Base-by-base conservation (phyloP, 2,329 filamentous ascomycete species). In the Chaetomium sp. region DNA sequence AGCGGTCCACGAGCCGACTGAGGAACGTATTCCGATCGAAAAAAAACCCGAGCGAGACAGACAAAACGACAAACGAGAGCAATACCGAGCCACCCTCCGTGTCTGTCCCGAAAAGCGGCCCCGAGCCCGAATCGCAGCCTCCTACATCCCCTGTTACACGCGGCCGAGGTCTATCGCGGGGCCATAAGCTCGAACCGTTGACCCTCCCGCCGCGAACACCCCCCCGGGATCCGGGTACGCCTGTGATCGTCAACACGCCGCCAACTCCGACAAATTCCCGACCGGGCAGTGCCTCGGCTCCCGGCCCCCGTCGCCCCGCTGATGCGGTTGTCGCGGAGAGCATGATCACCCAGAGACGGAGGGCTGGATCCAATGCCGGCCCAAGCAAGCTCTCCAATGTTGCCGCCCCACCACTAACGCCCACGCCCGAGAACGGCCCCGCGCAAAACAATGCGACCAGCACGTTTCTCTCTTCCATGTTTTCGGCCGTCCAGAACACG, bases 401-500 rank as follows among this genome's bases (percentile, higher is more conserved):
- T 49, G 85, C 85, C 61, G 79, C 81, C 53, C 83, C 81, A 12
- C 87, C 91, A 7, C 75, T 94, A 52, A 88, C 91, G 3, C 89
- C 91, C 6, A 88, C 86, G 0, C 77, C 82, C 40, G 91, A 96
- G 69, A 78, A 72, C 70, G 85, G 85, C 64, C 51, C 76, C 61
- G 65, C 70, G 54, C 77, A 80, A 64, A 66, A 82, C 40, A 42
- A 42, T 3, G 12, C 80, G 35, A 79, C 81, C 53, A 76, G 80
- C 40, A 86, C 91, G 1, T 97, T 99, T 74, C 97, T 99, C 72
- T 95, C 90, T 4, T 91, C 89, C 33, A 88, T 99, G 67, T 84
- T 99, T 61, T 92, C 90, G 42, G 92, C 87, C 46, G 94, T 94
- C 14, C 92, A 97, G 71, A 96, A 87, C 79, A 92, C 92, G 44